These are phyloP conservation scores for Talaromyces amestolkiae DNA, from an alignment of 2,329 filamentous ascomycete genomes.

Conservation along the genomic window DNA sequence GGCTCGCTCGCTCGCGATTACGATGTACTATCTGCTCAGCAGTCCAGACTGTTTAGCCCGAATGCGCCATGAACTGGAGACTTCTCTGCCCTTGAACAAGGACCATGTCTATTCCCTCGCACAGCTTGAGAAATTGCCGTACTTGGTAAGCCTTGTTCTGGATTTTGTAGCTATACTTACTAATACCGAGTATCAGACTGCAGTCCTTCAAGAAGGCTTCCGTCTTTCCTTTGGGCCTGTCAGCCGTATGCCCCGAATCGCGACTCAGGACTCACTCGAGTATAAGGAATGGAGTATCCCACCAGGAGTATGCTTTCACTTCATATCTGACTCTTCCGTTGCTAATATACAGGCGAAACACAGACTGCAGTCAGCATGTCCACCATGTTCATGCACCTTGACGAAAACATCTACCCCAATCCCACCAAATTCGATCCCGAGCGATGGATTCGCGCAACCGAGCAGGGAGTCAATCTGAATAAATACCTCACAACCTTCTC, in stretches of 20 bases:
- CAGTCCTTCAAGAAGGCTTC: not conserved
- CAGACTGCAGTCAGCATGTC: conserved; percentile 18
- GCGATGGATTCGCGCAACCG: conserved; percentile 23
- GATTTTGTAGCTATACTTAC: not conserved
- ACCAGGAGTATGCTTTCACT: not conserved
- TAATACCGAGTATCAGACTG: not conserved
- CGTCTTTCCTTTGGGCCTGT: conserved; percentile 9
- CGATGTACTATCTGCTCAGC: not conserved
- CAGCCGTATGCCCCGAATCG: not conserved
- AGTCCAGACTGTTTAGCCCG: not conserved
- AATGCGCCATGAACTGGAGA: conserved; percentile 3
- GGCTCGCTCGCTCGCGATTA: not conserved
- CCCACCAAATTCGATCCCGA: conserved; percentile 29
- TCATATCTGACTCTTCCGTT: not conserved
- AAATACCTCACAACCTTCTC: conserved; percentile 3
- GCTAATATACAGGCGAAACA: not conserved
- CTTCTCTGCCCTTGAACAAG: not conserved
- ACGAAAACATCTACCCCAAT: conserved; percentile 29
- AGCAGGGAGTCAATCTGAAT: not conserved
- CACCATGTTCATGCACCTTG: conserved; percentile 26
- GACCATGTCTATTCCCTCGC: not conserved
- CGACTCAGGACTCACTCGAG: not conserved
- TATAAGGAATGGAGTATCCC: conserved; percentile 6
- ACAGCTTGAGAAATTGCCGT: conserved; percentile 8
- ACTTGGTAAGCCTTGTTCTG: not conserved